Evolutionary conservation across 108 stramenopile species (phyloP), one percentile per base, ranked within the genome.

Genomic region (Aurantiochytrium sp.): DNA sequence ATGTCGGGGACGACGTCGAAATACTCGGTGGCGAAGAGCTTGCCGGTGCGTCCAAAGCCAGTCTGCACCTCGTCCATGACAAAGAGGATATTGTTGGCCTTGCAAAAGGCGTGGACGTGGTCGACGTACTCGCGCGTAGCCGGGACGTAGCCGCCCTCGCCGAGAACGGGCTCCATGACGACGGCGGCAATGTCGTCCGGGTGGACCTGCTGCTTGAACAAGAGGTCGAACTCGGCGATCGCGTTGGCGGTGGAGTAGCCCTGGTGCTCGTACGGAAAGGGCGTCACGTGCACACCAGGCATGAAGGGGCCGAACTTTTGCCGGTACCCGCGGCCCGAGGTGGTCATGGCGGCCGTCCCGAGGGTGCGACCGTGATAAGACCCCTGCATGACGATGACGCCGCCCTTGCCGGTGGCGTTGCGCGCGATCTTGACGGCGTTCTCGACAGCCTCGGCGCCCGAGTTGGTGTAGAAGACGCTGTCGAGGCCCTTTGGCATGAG

Each of bases 401-500:
- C 92, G 42, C 52, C 86, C 91, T 93, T 93, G 30, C 93, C 89
- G 36, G 94, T 94, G n/a, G 91, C 93, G 55, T 92, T 90, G 42
- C 94, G 87, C 17, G 94, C 94, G 55, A 94, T 69, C 68, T 94
- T 94, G 88, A 95, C 86, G n/a, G 94, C 90, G 45, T 92, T 92
- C 68, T 95, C 94, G 32, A 94, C 90, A 2, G 94, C 94, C 89
- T 95, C 94, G 3, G 94, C 93, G n/a, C 94, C 94, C n/a, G 91
- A 92, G 41, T 92, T 95, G 22, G 90, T 88, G 87, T 90, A 94
- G 88, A 94, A 94, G 53, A 94, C 87, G 39, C 86, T 88, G 65
- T 93, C 93, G 39, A 94, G 89, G 0, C 88, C 88, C 37, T 89
- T 32, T 34, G 32, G 55, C 39, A 81, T 30, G 86, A 31, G 6